A percentile compares a stretch with the other conserved stretches of the same genome.
phyloP scores from a whole-genome alignment of 1,284 basidiomycete genomes.

The Bjerkandera adusta region DNA sequence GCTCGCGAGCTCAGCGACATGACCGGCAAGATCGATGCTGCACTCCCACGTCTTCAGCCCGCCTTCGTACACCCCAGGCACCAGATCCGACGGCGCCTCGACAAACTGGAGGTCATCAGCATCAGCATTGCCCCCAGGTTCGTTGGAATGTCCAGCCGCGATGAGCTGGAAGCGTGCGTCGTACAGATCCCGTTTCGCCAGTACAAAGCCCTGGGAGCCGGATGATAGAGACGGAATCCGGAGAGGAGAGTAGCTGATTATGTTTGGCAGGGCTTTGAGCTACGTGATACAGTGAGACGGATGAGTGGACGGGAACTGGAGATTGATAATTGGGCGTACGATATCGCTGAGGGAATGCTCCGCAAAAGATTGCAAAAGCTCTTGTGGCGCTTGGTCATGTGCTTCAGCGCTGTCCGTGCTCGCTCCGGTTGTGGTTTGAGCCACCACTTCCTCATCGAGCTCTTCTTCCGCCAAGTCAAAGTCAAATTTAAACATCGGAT shows the following conservation, averaged over 20 bases:
- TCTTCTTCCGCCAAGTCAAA: constrained; percentile 23
- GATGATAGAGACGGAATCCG: constrained; percentile 36
- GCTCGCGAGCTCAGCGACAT: constrained; percentile 37
- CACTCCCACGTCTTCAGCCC: constrained; percentile 99
- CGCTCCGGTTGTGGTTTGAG: constrained; percentile 2
- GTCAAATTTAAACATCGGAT: constrained; percentile 21
- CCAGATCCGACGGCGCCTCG: constrained; percentile 85
- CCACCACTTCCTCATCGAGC: constrained; percentile 15
- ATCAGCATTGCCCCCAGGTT: too few relatives aligned
- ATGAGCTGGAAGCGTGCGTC: constrained; percentile 94
- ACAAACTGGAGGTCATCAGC: constrained; percentile 53
- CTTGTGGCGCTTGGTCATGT: background rate
- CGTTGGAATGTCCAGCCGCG: too few relatives aligned
- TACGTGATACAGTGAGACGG: constrained; percentile 28
- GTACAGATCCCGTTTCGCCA: constrained; percentile 85
- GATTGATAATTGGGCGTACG: constrained; percentile 28
- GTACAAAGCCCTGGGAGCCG: constrained; percentile 29
- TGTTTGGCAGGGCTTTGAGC: constrained; percentile 51
- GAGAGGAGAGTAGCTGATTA: constrained; percentile 63
- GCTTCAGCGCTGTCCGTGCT: constrained; percentile 5
- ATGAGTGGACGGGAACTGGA: background rate
- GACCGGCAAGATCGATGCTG: constrained; percentile 80
- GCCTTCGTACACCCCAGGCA: constrained; percentile 93
- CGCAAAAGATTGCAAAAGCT: background rate
- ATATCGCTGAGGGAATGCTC: constrained; percentile 22